Evolutionary conservation across 371 early-diverging fungal species (phyloP), one percentile per base, ranked within the genome.

Genomic region (Vairimorpha necatrix): DNA sequence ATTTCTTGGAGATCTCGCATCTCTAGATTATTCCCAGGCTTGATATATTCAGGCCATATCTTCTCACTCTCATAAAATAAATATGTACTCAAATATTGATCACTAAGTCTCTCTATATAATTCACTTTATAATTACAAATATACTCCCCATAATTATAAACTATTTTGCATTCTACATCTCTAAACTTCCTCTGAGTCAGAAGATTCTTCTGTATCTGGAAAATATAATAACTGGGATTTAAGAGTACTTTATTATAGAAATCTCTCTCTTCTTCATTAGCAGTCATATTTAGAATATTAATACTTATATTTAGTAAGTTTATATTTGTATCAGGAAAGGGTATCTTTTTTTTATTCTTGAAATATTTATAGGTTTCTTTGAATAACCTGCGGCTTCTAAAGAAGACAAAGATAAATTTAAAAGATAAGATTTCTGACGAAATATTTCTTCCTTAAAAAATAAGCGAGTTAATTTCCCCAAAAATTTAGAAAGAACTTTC

Each of bases 311-410:
- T 92, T 30, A 96, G 86, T 53, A 95, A 86, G 83, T 94, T 96
- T 79, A 95, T 95, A 81, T 97, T 96, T 87, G 94, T 95, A 87
- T 97, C 95, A 33, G 98, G 98, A 89, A 97, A 95, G 20, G 93
- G 93, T 80, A 97, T 97, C 13, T 96, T 96, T 80, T 91, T 92
- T 62, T 94, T 90, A 68, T 90, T 89, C 86, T 95, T 94, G n/a
- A 97, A 87, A 94, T 95, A 97, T 82, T 96, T 94, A 20, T 94
- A 95, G 7, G 93, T 93, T 18, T 47, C 26, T 56, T 30, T 72
- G 47, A 72, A 9, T 62, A 22, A 18, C 46, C 72, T 30, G 56
- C 95, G 80, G 95, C 95, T 84, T 94, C 95, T 24, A 93, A 90
- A 48, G 92, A 90, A 65, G 94, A 90, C 16, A 72, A 22, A 13